Base-by-base conservation (phyloP, 768 basidiomycete genomes). In the Lactarius quietus region DNA sequence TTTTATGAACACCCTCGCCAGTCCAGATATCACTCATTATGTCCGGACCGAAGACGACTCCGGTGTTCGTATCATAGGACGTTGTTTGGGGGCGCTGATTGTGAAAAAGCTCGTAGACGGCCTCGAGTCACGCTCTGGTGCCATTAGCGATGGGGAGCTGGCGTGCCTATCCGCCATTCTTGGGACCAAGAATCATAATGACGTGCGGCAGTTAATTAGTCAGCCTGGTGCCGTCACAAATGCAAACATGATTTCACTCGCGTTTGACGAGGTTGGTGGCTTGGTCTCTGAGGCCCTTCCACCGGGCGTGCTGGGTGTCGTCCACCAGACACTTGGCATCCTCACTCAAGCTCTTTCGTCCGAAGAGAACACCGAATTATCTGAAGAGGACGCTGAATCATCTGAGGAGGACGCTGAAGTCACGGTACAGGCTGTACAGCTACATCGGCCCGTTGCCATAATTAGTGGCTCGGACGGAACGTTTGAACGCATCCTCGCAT, bases 191-290 rank as follows among this genome's bases (percentile, higher is more conserved):
- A 55, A 41, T n/a, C 17, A 28, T n/a, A n/a, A n/a, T 15, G 41
- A 62, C 7, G 39, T 56, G 29, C 36, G 20, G 41, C 23, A 35
- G 10, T 56, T 53, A 54, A 31, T 45, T 18, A 29, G 14, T 8
- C 41, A 55, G 18, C 39, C 53, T 9, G 61, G 54, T 15, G 39
- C 54, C 41, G 38, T 48, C 6, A 17, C 36, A 23, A 54, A 56
- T n/a, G 61, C 54, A 17, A 62, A n/a, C 43, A n/a, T 45, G n/a
- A 31, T 55, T 56, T 35, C 54, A 6, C 23, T 62, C 10, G 54
- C 12, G 17, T 33, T 31, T 6, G 38, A 35, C 35, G 62, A 57
- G 7, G 15, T 35, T 15, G 62, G 43, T 18, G 23, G 31, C 18
- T 41, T 62, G 10, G 23, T 28, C 23, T 17, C n/a, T 4, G 33